Base-by-base conservation (phyloP, 495 filamentous ascomycete species). In the Glutinoglossum americanum region DNA sequence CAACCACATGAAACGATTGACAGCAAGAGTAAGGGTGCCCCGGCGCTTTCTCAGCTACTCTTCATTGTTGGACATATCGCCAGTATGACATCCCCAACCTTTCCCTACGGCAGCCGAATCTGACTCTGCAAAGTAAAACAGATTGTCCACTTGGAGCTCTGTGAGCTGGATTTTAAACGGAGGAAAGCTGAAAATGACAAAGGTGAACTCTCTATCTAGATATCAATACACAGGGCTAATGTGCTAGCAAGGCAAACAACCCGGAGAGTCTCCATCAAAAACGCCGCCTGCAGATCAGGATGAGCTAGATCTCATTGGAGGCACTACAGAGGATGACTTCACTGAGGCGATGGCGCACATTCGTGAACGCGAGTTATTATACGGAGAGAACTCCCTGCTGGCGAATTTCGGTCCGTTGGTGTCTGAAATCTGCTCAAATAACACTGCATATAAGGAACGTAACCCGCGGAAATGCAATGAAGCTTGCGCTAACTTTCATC, bases 141-240 rank as follows among this genome's bases (percentile, higher is more conserved):
- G 64, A 99, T 97, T 59, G 92, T 99, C n/a, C 93, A 99, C 67
- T 75, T 99, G n/a, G 92, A 99, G 62, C 76, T 97, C 1, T 89
- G 87, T 69, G 92, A 99, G 65, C 77, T 89, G 39, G 92, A 99
- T 67, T 99, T 99, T 70, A 99, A 99, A 70, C 80, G 89, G 27
- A 77, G 89, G 57, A 99, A 97, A 70, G 86, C 84, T 15, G 92
- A 94, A 62, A 87, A 89, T 60, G 92, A 97, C 67, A 95, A 90
- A 45, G 13, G 41, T 45, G 19, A 23, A n/a, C 10, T 23, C 9
- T 45, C 13, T 45, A 3, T 45, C 41, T 21, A 23, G 17, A 10
- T 45, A 21, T 21, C n/a, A 21, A 5, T 45, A 10, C 21, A 21
- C 9, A 6, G 41, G n/a, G 3, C 41, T 45, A 13, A 45, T 10